A percentile compares a stretch with the other conserved stretches of the same genome.
Evolutionary conservation across 2,329 filamentous ascomycete genomes (phyloP).

Genomic region (Chaetothyriales sp.): DNA sequence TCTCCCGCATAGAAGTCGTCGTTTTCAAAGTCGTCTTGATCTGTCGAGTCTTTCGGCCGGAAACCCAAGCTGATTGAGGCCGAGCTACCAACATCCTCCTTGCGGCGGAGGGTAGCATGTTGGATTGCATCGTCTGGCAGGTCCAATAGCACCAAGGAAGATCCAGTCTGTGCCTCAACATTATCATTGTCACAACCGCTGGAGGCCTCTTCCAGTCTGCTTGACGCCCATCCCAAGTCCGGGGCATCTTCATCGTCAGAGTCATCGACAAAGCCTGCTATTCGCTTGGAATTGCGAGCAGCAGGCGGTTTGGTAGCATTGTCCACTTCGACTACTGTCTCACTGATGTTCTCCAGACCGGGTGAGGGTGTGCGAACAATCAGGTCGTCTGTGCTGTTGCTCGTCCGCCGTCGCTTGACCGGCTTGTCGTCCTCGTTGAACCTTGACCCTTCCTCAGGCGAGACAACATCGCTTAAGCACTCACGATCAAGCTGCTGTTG

Average conservation of each 20-base stretch:
- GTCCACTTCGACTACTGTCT: background rate
- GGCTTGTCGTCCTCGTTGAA: conserved; percentile 27
- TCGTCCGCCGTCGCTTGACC: conserved; percentile 30
- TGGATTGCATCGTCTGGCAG: background rate
- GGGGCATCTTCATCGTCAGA: conserved; percentile 33
- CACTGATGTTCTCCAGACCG: background rate
- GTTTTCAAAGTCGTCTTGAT: conserved; percentile 47
- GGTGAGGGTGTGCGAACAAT: conserved; percentile 12
- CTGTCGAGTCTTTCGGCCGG: conserved; percentile 34
- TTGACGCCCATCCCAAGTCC: background rate
- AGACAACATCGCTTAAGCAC: background rate
- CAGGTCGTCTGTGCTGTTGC: conserved; percentile 6
- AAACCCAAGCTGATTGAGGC: conserved; percentile 27
- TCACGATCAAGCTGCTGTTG: background rate
- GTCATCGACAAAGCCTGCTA: conserved; percentile 18
- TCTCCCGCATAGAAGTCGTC: conserved; percentile 47
- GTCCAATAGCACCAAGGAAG: background rate
- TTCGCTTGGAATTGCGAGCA: conserved; percentile 4
- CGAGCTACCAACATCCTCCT: conserved; percentile 8
- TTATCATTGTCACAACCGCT: background rate
- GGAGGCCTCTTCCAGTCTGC: background rate
- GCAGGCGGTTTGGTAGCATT: background rate
- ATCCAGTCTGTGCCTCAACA: background rate
- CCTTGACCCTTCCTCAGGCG: conserved; percentile 16
- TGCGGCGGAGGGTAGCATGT: conserved; percentile 1